phyloP scores from a whole-genome alignment of 208 protist species.

The Trypanosoma lewisi region DNA sequence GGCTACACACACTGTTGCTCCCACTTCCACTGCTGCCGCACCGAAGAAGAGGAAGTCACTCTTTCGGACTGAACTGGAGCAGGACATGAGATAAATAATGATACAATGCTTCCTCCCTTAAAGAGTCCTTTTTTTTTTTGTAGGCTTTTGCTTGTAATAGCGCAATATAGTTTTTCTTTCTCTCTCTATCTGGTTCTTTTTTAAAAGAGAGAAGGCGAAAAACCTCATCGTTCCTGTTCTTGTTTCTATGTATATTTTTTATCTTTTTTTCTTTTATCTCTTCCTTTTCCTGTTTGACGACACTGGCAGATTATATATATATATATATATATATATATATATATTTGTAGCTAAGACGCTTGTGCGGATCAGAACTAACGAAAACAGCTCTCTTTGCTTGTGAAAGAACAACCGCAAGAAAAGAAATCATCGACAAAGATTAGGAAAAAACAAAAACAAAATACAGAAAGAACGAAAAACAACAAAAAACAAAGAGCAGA shows the following conservation, averaged over 20 bases:
- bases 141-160: too few relatives aligned
- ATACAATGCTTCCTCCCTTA: too few relatives aligned
- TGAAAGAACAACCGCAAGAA: not conserved
- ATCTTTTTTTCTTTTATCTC: not conserved
- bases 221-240: not conserved
- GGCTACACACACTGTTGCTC: not conserved
- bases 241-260: not conserved
- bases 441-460: not conserved
- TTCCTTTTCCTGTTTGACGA: not conserved
- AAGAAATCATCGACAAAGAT: not conserved
- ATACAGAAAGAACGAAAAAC: not conserved
- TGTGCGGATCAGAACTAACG: not conserved
- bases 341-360: too few relatives aligned
- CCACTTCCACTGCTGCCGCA: not conserved
- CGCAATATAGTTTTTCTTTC: not conserved
- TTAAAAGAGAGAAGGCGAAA: too few relatives aligned
- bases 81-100: not conserved
- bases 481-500: not conserved
- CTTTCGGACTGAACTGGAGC: slow-evolving; percentile 34
- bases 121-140: too few relatives aligned
- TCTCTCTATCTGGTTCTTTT: not conserved
- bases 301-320: not conserved
- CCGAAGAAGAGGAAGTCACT: slow-evolving; percentile 60
- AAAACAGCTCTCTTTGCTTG: not conserved
- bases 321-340: not conserved